A percentile compares a stretch with the other conserved stretches of the same genome.
phyloP scores from a whole-genome alignment of 441 rosid species.

The Melastoma candidum region DNA sequence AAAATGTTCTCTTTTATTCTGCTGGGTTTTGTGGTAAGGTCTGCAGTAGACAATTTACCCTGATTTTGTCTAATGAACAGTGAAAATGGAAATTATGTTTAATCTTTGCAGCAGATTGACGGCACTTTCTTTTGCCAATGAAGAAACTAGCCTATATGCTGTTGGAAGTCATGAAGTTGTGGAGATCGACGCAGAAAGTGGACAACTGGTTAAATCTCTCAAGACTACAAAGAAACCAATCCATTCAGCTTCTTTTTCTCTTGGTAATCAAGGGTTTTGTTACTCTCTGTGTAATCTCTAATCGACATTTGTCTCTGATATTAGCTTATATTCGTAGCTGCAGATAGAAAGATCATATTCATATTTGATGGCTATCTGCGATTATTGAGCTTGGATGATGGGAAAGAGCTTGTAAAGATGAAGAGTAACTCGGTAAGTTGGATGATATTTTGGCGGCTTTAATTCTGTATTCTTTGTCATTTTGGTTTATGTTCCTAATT shows the following conservation, averaged over 20 bases:
- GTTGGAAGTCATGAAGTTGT: conserved; percentile 28
- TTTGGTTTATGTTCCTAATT: conserved; percentile 1
- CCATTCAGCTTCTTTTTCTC: conserved; percentile 26
- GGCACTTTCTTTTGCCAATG: conserved; percentile 29
- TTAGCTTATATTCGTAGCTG: conserved; percentile 4
- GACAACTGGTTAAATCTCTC: conserved; percentile 25
- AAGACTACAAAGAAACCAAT: conserved; percentile 29
- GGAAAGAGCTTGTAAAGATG: conserved; percentile 32
- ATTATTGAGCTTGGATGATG: conserved; percentile 25
- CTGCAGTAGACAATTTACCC: too few relatives aligned
- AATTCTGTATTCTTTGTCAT: conserved; percentile 5
- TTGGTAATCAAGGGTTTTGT: conserved; percentile 16
- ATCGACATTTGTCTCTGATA: background rate
- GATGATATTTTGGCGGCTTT: background rate
- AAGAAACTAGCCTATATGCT: conserved; percentile 22
- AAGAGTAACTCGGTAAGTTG: conserved; percentile 27
- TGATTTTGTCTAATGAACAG: too few relatives aligned
- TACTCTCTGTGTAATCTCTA: too few relatives aligned
- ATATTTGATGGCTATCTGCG: conserved; percentile 19
- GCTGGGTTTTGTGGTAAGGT: too few relatives aligned
- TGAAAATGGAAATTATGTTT: background rate
- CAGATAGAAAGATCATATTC: conserved; percentile 30
- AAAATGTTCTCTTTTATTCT: too few relatives aligned
- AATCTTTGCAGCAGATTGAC: conserved; percentile 28
- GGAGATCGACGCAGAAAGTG: conserved; percentile 28